A percentile compares a stretch with the other conserved stretches of the same genome.
These are phyloP conservation scores for Lactifluus subvellereus DNA, from an alignment of 768 basidiomycete genomes.

Conservation along the genomic window DNA sequence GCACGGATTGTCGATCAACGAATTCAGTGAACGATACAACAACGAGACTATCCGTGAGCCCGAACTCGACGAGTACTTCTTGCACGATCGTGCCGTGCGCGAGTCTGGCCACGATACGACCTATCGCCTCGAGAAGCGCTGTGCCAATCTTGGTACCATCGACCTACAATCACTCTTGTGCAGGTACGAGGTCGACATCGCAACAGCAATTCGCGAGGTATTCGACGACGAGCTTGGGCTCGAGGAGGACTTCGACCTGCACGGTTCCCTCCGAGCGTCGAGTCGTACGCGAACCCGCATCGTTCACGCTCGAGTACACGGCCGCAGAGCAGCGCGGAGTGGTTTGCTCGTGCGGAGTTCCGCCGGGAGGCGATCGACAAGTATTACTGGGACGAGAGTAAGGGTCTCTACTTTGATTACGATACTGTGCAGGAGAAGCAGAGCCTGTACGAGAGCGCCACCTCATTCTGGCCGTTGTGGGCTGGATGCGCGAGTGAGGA, in stretches of 20 bases:
- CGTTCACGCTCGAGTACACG: conserved; percentile 55
- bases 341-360: conserved; percentile 86
- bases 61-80: conserved; percentile 90
- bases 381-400: conserved; percentile 95
- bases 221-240: conserved; percentile 90
- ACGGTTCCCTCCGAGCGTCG: conserved; percentile 82
- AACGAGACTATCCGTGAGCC: conserved; percentile 78
- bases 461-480: conserved; percentile 94
- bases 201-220: conserved; percentile 93
- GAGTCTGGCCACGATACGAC: conserved; percentile 97
- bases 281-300: conserved; percentile 57
- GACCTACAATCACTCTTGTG: conserved; percentile 93
- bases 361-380: conserved; percentile 84
- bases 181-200: conserved; percentile 98
- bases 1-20: conserved; percentile 87
- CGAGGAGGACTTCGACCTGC: conserved; percentile 84
- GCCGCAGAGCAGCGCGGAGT: conserved; percentile 75
- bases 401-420: conserved; percentile 93
- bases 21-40: conserved; percentile 97
- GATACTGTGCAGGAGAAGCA: conserved; percentile 89
- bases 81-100: conserved; percentile 93
- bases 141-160: conserved; percentile 94
- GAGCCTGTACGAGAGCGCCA: conserved; percentile 95
- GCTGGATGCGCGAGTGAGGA: conserved; percentile 95
- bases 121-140: conserved; percentile 96